Percentiles rank a stretch among this genome's conserved stretches.
phyloP scores from a whole-genome alignment of 1,284 basidiomycete species.

The Schizophyllum commune region DNA sequence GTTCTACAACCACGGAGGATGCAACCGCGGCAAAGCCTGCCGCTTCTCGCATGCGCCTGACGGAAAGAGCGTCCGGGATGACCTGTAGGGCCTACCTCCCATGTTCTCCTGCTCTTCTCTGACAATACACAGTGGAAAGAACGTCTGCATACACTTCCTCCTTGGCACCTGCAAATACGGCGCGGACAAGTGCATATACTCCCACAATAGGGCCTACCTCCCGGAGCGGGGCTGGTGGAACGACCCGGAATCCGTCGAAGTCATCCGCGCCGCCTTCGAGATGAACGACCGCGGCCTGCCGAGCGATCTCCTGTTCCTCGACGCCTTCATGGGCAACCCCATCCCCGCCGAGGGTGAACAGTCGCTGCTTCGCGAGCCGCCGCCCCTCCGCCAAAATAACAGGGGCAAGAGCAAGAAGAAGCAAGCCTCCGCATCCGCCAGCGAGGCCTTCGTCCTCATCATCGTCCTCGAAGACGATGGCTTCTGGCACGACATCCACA shows the following conservation, averaged over 20 bases:
- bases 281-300: not conserved
- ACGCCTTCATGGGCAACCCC: not conserved
- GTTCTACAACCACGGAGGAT: conserved; percentile 44
- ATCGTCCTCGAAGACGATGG: not conserved
- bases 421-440: not conserved
- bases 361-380: not conserved
- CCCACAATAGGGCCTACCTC: conserved; percentile 23
- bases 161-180: conserved; percentile 30
- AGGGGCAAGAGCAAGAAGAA: not conserved
- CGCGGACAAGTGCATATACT: conserved; percentile 25
- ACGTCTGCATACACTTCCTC: conserved; percentile 31
- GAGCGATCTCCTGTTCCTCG: not conserved
- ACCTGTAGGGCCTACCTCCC: conserved; percentile 28
- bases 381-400: not conserved
- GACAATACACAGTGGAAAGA: conserved; percentile 24
- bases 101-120: not conserved
- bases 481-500: not conserved
- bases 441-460: not conserved
- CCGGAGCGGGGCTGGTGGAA: conserved; percentile 26
- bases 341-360: not conserved
- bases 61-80: conserved; percentile 40
- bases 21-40: conserved; percentile 31
- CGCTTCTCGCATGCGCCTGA: conserved; percentile 44
- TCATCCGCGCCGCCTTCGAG: not conserved
- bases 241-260: conserved; percentile 14